Percentiles rank a stretch among this genome's conserved stretches.
These are phyloP conservation scores for Arthrobotrys sphaeroides DNA, from an alignment of 2,329 filamentous ascomycete genomes.

Conservation along the genomic window DNA sequence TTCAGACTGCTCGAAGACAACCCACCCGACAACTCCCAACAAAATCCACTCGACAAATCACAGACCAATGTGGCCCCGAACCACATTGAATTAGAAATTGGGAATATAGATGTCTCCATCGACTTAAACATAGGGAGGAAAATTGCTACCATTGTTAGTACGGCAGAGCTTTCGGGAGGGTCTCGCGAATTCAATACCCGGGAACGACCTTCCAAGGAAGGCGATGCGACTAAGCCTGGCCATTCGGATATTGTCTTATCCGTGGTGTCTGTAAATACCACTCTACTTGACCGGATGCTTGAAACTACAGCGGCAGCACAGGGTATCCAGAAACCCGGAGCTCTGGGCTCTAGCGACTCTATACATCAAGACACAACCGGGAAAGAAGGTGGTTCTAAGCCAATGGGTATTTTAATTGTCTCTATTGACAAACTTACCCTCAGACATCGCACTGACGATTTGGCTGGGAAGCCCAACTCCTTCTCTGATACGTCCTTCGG, in stretches of 20 bases:
- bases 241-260: constrained; percentile 5
- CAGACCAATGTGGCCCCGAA: neutral
- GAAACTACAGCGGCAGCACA: neutral
- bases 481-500: constrained; percentile 69
- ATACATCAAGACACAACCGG: neutral
- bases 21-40: neutral
- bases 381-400: neutral
- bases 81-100: constrained; percentile 28
- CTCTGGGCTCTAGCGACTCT: neutral
- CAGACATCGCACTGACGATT: constrained; percentile 62
- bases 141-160: neutral
- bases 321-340: neutral
- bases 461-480: constrained; percentile 69
- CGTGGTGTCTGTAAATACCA: constrained; percentile 18
- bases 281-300: constrained; percentile 33
- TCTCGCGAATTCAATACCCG: neutral
- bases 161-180: neutral
- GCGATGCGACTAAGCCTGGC: neutral
- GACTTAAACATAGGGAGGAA: constrained; percentile 29
- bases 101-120: constrained; percentile 16
- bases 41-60: neutral
- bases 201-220: neutral
- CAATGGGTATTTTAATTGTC: constrained; percentile 21
- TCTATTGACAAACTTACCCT: constrained; percentile 2
- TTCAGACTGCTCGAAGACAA: constrained; percentile 17